Evolutionary conservation across 108 stramenopile species (phyloP), one percentile per base, ranked within the genome.

Genomic region (Nitzschia sp.): DNA sequence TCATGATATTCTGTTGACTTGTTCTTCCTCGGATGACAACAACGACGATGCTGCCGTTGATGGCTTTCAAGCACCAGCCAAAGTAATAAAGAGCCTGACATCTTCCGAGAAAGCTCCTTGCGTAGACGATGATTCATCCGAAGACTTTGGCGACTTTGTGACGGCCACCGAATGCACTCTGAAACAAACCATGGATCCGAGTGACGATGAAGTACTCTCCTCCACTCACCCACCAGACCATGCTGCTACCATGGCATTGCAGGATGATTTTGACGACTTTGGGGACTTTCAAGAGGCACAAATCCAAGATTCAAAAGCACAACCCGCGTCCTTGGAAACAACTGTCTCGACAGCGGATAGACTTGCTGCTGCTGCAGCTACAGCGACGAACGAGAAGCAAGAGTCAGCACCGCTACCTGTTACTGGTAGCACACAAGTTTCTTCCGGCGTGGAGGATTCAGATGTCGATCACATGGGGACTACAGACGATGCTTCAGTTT

Each of bases 241-340:
- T 8, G 42, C 19, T 63, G 36, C 11, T 11, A 21, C 19, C 18
- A 8, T 13, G 13, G 18, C 26, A 28, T 9, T 9, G 9, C 17
- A 59, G 9, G 34, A n/a, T 19, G 60, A 62, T 2, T 15, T 21
- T 54, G 34, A 27, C 28, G 70, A 71, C 21, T 71, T 71, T 71
- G 70, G 70, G 2, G 70, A 71, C 60, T 71, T 71, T 62, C 70
- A 62, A 62, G 68, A 69, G 34, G 68, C 68, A 32, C 9, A 24
- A 30, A 11, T 42, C 13, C 38, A 13, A 42, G 38, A 42, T 42
- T 13, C 38, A 42, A 42, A 6, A 42, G 38, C 38, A 42, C 38
- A 6, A 42, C 9, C 6, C 13, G 38, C 13, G 9, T 6, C 38
- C 13, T 6, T 42, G 38, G 38, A 6, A 9, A 13, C 38, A 9